Evolutionary conservation across 176 grass and related monocot species (phyloP).

Genomic region (Bolboschoenus planiculmis): DNA sequence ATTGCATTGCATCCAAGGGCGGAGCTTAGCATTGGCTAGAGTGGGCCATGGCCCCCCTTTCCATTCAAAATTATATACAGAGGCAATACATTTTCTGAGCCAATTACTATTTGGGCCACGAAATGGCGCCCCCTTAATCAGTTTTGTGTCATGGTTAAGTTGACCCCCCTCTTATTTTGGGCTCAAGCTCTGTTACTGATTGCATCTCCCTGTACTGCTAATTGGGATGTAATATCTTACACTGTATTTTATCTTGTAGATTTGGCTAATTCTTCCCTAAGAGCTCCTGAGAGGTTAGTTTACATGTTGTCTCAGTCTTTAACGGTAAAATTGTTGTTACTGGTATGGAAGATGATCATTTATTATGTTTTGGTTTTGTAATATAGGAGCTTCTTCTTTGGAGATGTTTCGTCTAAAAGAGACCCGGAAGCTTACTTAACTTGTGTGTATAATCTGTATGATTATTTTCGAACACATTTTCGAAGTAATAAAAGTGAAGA

Average conservation of each 20-base stretch:
- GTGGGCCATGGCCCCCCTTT: too few relatives aligned
- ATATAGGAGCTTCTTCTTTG: slow-evolving; percentile 68
- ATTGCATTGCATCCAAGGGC: too few relatives aligned
- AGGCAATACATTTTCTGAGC: too few relatives aligned
- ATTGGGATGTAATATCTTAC: neutral
- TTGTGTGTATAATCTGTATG: slow-evolving; percentile 55
- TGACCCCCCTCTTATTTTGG: too few relatives aligned
- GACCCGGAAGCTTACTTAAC: slow-evolving; percentile 73
- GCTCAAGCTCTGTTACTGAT: too few relatives aligned
- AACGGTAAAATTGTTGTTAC: neutral
- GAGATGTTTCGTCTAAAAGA: slow-evolving; percentile 86
- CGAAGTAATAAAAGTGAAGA: slow-evolving; percentile 6
- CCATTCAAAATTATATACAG: too few relatives aligned
- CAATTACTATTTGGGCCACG: too few relatives aligned
- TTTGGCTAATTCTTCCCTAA: slow-evolving; percentile 39
- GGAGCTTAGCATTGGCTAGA: too few relatives aligned
- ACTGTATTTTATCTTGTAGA: slow-evolving; percentile 38
- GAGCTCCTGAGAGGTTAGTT: slow-evolving; percentile 44
- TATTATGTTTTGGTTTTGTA: neutral
- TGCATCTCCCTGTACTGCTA: neutral
- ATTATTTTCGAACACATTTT: slow-evolving; percentile 52
- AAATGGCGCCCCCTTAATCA: too few relatives aligned
- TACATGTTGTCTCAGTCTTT: neutral
- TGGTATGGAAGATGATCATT: neutral
- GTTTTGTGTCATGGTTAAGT: too few relatives aligned